Base-by-base conservation (phyloP, 2,329 filamentous ascomycete genomes). In the Macrophomina pseudophaseolina region DNA sequence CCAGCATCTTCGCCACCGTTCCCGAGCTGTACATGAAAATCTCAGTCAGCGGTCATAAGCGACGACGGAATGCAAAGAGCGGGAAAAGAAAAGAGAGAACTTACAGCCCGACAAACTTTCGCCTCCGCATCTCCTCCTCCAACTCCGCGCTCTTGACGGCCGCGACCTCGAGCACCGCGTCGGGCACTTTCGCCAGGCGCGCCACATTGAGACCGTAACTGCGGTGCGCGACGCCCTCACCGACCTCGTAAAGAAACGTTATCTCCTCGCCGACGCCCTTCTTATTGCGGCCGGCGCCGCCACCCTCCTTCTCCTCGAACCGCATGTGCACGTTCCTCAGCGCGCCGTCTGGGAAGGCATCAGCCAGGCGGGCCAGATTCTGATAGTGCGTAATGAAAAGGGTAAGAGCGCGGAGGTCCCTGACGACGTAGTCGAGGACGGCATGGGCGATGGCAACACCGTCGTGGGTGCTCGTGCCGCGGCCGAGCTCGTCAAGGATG, bases 331-430 rank as follows among this genome's bases (percentile, higher is more conserved):
- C 92, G 76, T 98, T 98, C 72, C 85, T 88, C 71, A 97, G 76
- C 73, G 88, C 90, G 1, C 85, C 84, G 6, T 83, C 78, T 14
- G 83, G 82, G 67, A 96, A 91, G 1, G 87, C 88, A 32, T 88
- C 86, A 9, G 89, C 90, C 69, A 97, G 85, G 9, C 89, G 88
- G n/a, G 86, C 84, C 0, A 99, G 86, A 70, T 90, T 90, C 80
- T 99, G 95, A 78, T 99, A 99, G 80, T 99, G 95, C 3, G 95
- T 99, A 77, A 99, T 97, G 82, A 99, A 99, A 49, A 99, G 84
- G 5, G 93, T 97, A 54, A 97, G 84, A 69, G 92, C 92, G 64
- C 86, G 84, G 0, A 90, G 86, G 16, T 93, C 86, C 30, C 88
- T 85, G 32, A 96, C 90, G 68, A 98, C 87, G 74, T 96, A 90